Evolutionary conservation across 441 rosid genomes (phyloP).

Genomic region (Syzygium syzygioides): DNA sequence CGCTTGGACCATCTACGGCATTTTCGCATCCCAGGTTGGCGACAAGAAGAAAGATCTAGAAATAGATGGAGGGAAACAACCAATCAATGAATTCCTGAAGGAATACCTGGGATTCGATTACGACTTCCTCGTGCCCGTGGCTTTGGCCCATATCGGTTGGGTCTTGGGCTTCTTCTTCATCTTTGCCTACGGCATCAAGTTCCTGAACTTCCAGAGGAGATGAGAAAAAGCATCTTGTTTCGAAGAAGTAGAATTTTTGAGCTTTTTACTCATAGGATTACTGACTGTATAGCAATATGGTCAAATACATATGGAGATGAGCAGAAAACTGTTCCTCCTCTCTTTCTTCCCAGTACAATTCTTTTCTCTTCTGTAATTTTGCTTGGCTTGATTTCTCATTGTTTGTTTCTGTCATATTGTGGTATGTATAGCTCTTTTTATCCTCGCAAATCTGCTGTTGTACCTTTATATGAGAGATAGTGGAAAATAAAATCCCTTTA

Average conservation of each 20-base stretch:
- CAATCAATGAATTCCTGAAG: slow-evolving; percentile 7
- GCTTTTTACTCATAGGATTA: neutral
- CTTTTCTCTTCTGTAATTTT: neutral
- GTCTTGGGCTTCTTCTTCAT: slow-evolving; percentile 19
- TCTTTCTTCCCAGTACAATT: neutral
- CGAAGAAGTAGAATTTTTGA: neutral
- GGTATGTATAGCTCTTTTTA: neutral
- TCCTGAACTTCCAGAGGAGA: slow-evolving; percentile 22
- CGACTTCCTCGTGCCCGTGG: slow-evolving; percentile 19
- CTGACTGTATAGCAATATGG: neutral
- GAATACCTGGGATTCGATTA: slow-evolving; percentile 9
- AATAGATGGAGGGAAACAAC: neutral
- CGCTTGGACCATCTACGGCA: slow-evolving; percentile 23
- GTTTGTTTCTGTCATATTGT: neutral
- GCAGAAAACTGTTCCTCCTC: neutral
- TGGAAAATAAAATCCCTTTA: neutral
- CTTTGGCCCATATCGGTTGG: slow-evolving; percentile 21
- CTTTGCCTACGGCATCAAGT: slow-evolving; percentile 23
- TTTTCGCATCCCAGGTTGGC: slow-evolving; percentile 15
- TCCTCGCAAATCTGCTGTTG: neutral
- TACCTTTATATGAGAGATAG: neutral
- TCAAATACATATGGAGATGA: neutral
- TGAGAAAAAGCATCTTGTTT: neutral
- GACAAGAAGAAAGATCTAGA: neutral
- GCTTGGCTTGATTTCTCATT: neutral